phyloP scores from a whole-genome alignment of 768 basidiomycete species.

The Crepidotus variabilis region DNA sequence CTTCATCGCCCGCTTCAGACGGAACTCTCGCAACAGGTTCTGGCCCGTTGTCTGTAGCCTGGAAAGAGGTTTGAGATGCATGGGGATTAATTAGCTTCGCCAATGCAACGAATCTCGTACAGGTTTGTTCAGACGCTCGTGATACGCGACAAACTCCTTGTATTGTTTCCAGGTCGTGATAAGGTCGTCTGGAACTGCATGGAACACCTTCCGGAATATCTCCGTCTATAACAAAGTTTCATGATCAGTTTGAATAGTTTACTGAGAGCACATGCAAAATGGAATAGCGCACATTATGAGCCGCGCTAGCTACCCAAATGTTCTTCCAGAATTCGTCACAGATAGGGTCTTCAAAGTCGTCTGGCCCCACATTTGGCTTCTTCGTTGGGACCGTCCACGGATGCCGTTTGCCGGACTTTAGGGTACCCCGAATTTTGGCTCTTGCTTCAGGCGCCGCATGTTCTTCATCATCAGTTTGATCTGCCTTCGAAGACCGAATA shows the following conservation, averaged over 20 bases:
- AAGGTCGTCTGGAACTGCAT: constrained; percentile 87
- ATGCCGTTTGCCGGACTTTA: constrained; percentile 41
- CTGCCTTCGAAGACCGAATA: constrained; percentile 37
- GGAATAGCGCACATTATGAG: constrained; percentile 70
- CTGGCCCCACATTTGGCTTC: constrained; percentile 68
- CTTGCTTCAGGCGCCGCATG: constrained; percentile 44
- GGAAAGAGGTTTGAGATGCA: constrained; percentile 2
- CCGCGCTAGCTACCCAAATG: constrained; percentile 83
- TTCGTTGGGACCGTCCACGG: constrained; percentile 61
- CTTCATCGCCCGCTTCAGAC: constrained; percentile 52
- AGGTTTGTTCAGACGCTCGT: constrained; percentile 69
- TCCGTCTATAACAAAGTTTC: constrained; percentile 61
- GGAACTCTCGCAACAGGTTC: constrained; percentile 53
- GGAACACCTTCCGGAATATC: constrained; percentile 93
- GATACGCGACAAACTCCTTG: constrained; percentile 76
- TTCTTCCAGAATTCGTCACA: constrained; percentile 86
- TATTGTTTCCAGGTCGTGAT: constrained; percentile 95
- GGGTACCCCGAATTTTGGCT: constrained; percentile 26
- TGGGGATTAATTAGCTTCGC: constrained; percentile 1
- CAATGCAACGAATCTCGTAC: constrained; percentile 34
- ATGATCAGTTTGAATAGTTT: constrained; percentile 12
- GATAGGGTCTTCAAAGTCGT: constrained; percentile 87
- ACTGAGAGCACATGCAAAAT: not conserved
- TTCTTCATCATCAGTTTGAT: constrained; percentile 47
- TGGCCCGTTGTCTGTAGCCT: constrained; percentile 42